Percentiles rank a stretch among this genome's conserved stretches.
Conservation (phyloP, 352 stramenopile genomes). For the Phytopythium oedochilum region DNA sequence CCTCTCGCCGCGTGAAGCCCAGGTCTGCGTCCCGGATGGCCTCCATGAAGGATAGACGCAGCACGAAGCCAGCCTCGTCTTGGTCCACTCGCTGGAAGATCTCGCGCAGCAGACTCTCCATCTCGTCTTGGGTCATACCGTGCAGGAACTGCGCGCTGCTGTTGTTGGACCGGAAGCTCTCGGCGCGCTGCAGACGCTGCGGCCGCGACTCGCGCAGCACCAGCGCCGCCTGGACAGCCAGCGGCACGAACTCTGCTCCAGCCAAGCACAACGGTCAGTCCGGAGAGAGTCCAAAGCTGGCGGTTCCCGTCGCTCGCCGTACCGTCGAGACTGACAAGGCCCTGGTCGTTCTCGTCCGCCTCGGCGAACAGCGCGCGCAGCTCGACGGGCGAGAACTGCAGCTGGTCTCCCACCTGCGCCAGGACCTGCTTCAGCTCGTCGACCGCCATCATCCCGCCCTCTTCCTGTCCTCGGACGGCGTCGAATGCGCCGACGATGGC, state of each 20-base stretch:
- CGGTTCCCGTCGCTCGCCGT: too few relatives aligned
- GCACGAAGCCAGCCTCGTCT: constrained; percentile 41
- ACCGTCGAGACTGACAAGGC: constrained; percentile 40
- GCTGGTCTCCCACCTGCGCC: constrained; percentile 31
- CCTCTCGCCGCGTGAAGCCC: constrained; percentile 56
- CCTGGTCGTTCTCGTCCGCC: constrained; percentile 59
- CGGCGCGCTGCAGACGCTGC: constrained; percentile 38
- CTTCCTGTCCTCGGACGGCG: constrained; percentile 24
- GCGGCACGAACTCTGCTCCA: constrained; percentile 37
- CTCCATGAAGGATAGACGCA: constrained; percentile 58
- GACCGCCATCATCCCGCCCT: constrained; percentile 31
- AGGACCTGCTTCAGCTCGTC: constrained; percentile 47
- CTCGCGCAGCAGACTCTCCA: constrained; percentile 72
- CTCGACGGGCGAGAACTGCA: constrained; percentile 54
- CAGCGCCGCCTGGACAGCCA: constrained; percentile 41
- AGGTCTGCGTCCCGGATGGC: constrained; percentile 65
- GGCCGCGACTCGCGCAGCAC: constrained; percentile 38
- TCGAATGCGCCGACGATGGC: constrained; percentile 40
- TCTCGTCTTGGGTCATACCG: constrained; percentile 77
- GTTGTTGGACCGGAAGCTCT: constrained; percentile 30
- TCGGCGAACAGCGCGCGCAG: constrained; percentile 59
- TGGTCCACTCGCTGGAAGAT: constrained; percentile 67
- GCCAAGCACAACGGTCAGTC: not conserved
- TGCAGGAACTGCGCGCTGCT: constrained; percentile 57
- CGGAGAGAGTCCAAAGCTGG: too few relatives aligned